phyloP scores from a whole-genome alignment of 2,329 filamentous ascomycete species.

The Berkeleyomyces rouxiae region DNA sequence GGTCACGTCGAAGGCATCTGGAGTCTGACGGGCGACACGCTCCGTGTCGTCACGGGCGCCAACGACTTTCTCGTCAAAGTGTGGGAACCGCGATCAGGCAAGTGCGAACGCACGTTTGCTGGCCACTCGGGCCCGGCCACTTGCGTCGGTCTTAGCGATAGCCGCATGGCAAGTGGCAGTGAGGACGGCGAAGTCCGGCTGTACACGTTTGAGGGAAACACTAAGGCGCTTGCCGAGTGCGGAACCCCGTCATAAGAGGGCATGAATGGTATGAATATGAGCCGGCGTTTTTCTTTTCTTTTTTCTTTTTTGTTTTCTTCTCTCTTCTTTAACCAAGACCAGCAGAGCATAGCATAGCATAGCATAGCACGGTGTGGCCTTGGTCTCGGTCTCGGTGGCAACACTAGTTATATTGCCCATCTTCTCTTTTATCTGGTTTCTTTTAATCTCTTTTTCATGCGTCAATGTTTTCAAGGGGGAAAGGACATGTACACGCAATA shows the following conservation, averaged over 20 bases:
- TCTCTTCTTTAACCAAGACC: not conserved
- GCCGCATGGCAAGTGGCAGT: slow-evolving; percentile 74
- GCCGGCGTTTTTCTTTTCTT: not conserved
- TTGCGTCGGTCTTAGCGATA: slow-evolving; percentile 81
- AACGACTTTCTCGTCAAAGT: slow-evolving; percentile 89
- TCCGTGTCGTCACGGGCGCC: slow-evolving; percentile 74
- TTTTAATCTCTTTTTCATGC: not conserved
- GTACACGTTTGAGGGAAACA: slow-evolving; percentile 52
- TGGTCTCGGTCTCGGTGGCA: no score
- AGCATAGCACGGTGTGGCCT: no score
- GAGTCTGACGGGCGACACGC: slow-evolving; percentile 75
- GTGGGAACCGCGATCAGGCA: slow-evolving; percentile 84
- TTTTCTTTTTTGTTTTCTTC: not conserved
- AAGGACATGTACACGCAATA: not conserved
- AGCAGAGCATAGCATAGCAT: no score
- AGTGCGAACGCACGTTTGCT: slow-evolving; percentile 81
- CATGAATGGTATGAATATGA: slow-evolving; percentile 19
- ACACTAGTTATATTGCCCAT: not conserved
- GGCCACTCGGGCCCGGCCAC: slow-evolving; percentile 85
- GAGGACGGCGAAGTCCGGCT: slow-evolving; percentile 86
- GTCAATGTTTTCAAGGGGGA: not conserved
- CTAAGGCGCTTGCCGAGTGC: slow-evolving; percentile 28
- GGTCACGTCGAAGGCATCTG: slow-evolving; percentile 94
- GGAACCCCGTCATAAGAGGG: slow-evolving; percentile 33
- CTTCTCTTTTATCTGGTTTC: not conserved